Evolutionary conservation across 2,329 filamentous ascomycete species (phyloP), one percentile per base, ranked within the genome.

Genomic region (Kalaharituber pfeilii): DNA sequence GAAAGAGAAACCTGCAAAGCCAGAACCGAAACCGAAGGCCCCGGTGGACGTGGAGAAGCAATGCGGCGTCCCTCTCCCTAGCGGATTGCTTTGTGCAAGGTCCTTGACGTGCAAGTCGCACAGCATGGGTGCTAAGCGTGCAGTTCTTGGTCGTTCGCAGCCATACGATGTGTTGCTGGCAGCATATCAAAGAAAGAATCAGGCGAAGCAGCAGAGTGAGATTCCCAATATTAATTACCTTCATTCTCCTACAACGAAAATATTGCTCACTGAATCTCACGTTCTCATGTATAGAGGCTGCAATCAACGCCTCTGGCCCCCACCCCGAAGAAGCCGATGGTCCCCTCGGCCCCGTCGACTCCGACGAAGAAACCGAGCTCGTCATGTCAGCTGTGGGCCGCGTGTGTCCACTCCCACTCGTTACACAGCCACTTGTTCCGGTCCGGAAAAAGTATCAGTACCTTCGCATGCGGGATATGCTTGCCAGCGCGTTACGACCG

Each of bases 171-270:
- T 94, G 82, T 72, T 95, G 36, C 75, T 95, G 33, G 81, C 84
- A 13, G 82, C 83, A 6, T 91, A 91, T 65, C 85, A 91, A 68
- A 95, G 96, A 75, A 96, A 95, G 74, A 98, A 98, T 64, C 91
- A 96, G 68, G 91, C 91, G 22, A 94, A 94, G 66, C 86, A 94
- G 71, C 91, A 96, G 69, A 94, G 86, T n/a, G n/a, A n/a, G n/a
- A n/a, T n/a, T n/a, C n/a, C n/a, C n/a, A n/a, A n/a, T 88, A 74
- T 70, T 82, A 76, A 20, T 15, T 29, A 26, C 18, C 36, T 24
- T 49, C 9, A 24, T 22, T 13, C 29, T 18, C 45, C 27, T 28
- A 52, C 26, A 53, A 49, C 53, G 49, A 39, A 42, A 33, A n/a
- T n/a, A n/a, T n/a, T n/a, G n/a, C n/a, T n/a, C n/a, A n/a, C n/a